A percentile compares a stretch with the other conserved stretches of the same genome.
Evolutionary conservation across 345 rosid species (phyloP).

Genomic region (Isatis tinctoria): DNA sequence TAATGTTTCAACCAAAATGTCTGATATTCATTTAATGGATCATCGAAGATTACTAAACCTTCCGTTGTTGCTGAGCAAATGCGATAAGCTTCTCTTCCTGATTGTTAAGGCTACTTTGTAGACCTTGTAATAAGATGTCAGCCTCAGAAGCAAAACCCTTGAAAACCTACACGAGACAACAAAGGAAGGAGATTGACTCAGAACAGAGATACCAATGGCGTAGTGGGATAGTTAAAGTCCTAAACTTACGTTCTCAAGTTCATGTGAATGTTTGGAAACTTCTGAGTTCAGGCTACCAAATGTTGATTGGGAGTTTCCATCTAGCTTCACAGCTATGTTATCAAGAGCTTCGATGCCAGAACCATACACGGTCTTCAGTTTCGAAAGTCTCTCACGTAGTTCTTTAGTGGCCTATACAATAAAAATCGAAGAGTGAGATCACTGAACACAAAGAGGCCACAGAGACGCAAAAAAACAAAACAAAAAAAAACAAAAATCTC

Average conservation of each 20-base stretch:
- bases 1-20: not conserved
- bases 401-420: conserved; percentile 73
- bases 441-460: not conserved
- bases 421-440: conserved; percentile 19
- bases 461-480: not conserved
- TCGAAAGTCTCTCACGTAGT: conserved; percentile 67
- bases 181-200: conserved; percentile 17
- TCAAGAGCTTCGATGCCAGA: conserved; percentile 78
- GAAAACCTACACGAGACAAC: conserved; percentile 62
- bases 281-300: conserved; percentile 71
- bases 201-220: not conserved
- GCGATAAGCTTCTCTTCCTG: conserved; percentile 77
- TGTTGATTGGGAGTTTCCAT: conserved; percentile 74
- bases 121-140: conserved; percentile 69
- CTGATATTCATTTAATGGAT: not conserved
- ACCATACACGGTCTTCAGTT: conserved; percentile 61
- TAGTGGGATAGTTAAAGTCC: not conserved
- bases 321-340: conserved; percentile 73
- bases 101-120: conserved; percentile 69
- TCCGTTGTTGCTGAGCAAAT: conserved; percentile 75
- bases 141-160: conserved; percentile 86
- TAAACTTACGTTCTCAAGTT: conserved; percentile 71
- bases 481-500: not conserved
- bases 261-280: conserved; percentile 77
- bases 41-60: conserved; percentile 42